These are phyloP conservation scores for Eragrostis curvula DNA, from an alignment of 176 grass and related monocot genomes.

Conservation along the genomic window DNA sequence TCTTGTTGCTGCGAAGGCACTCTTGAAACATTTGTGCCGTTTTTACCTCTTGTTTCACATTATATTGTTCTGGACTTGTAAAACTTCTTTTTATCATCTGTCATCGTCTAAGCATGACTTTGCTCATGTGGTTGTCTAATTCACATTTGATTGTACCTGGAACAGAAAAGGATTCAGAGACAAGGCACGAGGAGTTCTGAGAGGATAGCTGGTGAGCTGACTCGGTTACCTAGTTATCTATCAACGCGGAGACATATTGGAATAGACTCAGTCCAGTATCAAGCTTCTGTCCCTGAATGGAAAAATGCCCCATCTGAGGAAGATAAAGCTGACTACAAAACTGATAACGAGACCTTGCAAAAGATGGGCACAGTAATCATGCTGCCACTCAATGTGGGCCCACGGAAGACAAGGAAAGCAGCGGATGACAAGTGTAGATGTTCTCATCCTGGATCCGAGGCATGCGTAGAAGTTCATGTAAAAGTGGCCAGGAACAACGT, in stretches of 20 bases:
- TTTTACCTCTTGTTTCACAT: neutral
- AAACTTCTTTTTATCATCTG: constrained; percentile 13
- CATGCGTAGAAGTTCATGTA: constrained; percentile 42
- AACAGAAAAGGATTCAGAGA: constrained; percentile 29
- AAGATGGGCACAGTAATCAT: constrained; percentile 39
- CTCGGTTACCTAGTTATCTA: neutral
- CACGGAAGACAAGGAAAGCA: constrained; percentile 15
- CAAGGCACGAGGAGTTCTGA: constrained; percentile 32
- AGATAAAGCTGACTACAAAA: constrained; percentile 37
- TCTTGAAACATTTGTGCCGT: constrained; percentile 19
- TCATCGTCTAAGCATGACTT: constrained; percentile 3
- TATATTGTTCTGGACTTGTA: constrained; percentile 4
- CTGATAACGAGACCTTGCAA: constrained; percentile 16
- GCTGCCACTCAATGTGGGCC: constrained; percentile 26
- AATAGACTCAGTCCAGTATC: neutral
- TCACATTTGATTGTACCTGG: constrained; percentile 36
- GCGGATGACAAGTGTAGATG: constrained; percentile 42
- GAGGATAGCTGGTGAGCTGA: constrained; percentile 30
- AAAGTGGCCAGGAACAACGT: constrained; percentile 34
- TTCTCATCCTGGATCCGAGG: constrained; percentile 48
- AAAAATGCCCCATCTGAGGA: constrained; percentile 22
- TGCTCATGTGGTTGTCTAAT: constrained; percentile 33
- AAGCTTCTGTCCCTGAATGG: constrained; percentile 52
- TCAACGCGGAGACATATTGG: neutral
- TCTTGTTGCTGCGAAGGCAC: neutral